Evolutionary conservation across 768 basidiomycete species (phyloP).

Genomic region (Tricholoma terreum): DNA sequence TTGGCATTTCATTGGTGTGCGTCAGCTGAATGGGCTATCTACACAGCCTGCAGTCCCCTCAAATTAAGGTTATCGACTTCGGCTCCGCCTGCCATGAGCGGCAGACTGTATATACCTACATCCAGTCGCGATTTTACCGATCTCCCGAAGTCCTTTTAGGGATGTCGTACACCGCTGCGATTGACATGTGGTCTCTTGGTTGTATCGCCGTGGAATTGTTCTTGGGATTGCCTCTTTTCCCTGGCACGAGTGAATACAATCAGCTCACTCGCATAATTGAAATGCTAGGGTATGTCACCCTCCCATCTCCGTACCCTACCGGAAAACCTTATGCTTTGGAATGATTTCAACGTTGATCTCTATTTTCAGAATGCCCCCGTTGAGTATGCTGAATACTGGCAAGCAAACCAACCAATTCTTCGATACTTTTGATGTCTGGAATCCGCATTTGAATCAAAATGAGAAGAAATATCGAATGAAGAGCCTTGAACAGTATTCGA

Average conservation of each 20-base stretch:
- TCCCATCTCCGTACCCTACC: slow-evolving; percentile 1
- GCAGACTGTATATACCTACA: slow-evolving; percentile 99
- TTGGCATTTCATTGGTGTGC: background rate
- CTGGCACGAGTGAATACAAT: slow-evolving; percentile 99
- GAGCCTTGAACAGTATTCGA: slow-evolving; percentile 89
- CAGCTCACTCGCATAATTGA: slow-evolving; percentile 96
- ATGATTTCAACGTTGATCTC: slow-evolving; percentile 3
- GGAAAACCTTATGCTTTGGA: background rate
- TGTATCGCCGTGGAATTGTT: slow-evolving; percentile 99
- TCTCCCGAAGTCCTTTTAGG: slow-evolving; percentile 96
- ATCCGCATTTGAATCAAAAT: slow-evolving; percentile 63
- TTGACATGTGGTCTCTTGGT: slow-evolving; percentile 99
- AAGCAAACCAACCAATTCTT: slow-evolving; percentile 96
- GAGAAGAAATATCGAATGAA: slow-evolving; percentile 88
- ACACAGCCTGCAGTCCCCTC: slow-evolving; percentile 85
- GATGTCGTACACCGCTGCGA: slow-evolving; percentile 89
- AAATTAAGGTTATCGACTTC: slow-evolving; percentile 99
- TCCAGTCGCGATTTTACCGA: slow-evolving; percentile 98
- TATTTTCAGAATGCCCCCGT: slow-evolving; percentile 71
- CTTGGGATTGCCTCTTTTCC: slow-evolving; percentile 93
- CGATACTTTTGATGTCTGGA: slow-evolving; percentile 63
- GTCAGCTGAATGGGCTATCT: slow-evolving; percentile 3
- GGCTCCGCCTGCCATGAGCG: slow-evolving; percentile 98
- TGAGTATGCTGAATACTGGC: slow-evolving; percentile 92
- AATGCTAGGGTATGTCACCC: slow-evolving; percentile 84